phyloP scores from a whole-genome alignment of 306 rosid genomes.

The Cicer pinnatifidum region DNA sequence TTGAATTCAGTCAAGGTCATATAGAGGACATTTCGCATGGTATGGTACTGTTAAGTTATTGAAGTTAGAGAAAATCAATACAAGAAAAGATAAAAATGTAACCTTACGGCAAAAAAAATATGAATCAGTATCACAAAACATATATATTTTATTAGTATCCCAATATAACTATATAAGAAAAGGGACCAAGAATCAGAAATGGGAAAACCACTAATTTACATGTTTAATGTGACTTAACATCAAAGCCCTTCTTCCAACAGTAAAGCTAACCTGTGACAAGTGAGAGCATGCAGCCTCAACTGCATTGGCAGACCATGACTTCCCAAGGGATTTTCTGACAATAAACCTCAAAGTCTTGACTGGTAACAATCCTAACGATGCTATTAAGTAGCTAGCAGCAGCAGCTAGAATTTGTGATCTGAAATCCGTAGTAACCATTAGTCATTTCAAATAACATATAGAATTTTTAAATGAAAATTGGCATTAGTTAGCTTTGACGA shows the following conservation, averaged over 20 bases:
- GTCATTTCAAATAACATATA: constrained; percentile 31
- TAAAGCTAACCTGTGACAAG: constrained; percentile 70
- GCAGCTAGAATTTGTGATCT: constrained; percentile 62
- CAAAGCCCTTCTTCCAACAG: constrained; percentile 27
- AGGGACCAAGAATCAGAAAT: constrained; percentile 9
- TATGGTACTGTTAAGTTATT: constrained; percentile 73
- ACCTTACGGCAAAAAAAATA: constrained; percentile 7
- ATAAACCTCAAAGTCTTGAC: constrained; percentile 55
- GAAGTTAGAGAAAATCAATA: constrained; percentile 38
- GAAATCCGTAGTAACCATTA: constrained; percentile 48
- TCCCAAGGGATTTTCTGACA: constrained; percentile 63
- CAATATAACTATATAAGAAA: constrained; percentile 24
- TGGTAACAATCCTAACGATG: constrained; percentile 73
- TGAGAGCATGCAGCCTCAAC: constrained; percentile 83
- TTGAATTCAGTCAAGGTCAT: constrained; percentile 81
- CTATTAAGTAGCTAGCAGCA: constrained; percentile 57
- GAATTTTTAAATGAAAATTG: constrained; percentile 31
- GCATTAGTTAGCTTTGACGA: constrained; percentile 1
- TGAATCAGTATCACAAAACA: constrained; percentile 18
- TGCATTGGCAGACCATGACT: constrained; percentile 79
- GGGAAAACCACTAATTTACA: not conserved
- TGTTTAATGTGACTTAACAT: constrained; percentile 27
- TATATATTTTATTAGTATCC: constrained; percentile 4
- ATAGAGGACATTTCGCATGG: constrained; percentile 74
- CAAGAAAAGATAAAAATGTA: constrained; percentile 28